Base-by-base conservation (phyloP, 192 early-diverging fungal genomes). In the Coemansia brasiliensis region DNA sequence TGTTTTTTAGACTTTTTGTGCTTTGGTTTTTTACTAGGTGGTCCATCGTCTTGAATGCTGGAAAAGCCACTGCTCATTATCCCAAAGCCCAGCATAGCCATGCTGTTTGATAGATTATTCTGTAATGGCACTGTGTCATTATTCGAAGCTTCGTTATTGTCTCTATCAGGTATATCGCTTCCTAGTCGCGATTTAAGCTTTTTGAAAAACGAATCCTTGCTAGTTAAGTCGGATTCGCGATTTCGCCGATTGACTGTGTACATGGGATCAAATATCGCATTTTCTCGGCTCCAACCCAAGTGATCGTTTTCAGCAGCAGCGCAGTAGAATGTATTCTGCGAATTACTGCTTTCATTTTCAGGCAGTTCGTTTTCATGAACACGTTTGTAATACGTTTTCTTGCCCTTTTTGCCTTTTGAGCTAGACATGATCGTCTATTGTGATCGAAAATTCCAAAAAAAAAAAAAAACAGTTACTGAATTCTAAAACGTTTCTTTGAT, bases 231-330 rank as follows among this genome's bases (percentile, higher is more conserved):
- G 18, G 57, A 44, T 44, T 71, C 74, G 22, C 48, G 52, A 29
- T 67, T 57, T 22, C 68, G 62, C 46, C 74, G 39, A 7, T 40
- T 37, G 9, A 78, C 58, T 7, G 74, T 78, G 69, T 67, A 78
- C 68, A 78, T 70, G 3, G 74, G 74, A 44, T 71, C 74, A 16
- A 78, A 48, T 4, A 32, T 17, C 11, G 42, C 53, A 24, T 51
- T 46, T n/a, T 41, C 64, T 3, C 43, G 41, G 4, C 49, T 35
- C 74, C 74, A 78, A 2, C 74, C 74, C 38, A 63, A 29, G 10
- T 57, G 43, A 46, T 78, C 74, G 49, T 71, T 52, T 22, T 71
- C 64, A 4, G 68, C 68, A 4, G 68, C 68, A 4, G 74, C 60
- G 16, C 42, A 50, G 56, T 57, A 67, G 10, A 54, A 56, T 20